A percentile compares a stretch with the other conserved stretches of the same genome.
phyloP scores from a whole-genome alignment of 352 stramenopile species.

The Globisporangium nodosum region DNA sequence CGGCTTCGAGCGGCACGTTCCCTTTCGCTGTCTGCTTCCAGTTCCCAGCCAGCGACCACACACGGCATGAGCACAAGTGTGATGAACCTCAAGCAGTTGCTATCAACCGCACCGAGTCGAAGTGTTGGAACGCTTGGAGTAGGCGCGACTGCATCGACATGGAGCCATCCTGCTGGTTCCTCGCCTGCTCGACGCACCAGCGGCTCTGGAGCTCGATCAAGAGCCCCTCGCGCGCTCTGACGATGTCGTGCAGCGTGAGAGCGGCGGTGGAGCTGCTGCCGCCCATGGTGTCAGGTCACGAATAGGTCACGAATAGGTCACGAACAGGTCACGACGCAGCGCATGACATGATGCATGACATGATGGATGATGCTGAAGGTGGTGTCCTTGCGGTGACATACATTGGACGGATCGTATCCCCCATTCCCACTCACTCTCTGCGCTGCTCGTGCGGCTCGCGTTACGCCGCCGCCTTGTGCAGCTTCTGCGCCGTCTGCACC shows the following conservation, averaged over 20 bases:
- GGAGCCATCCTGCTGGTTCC: background rate
- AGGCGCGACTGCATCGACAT: conserved; percentile 18
- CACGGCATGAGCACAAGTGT: no score
- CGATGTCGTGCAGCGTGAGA: conserved; percentile 22
- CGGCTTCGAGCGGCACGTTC: conserved; percentile 18
- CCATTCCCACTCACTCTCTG: no score
- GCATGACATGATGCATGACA: no score
- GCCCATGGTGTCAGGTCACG: conserved; percentile 15
- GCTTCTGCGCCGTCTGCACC: conserved; percentile 41
- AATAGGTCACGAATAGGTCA: no score
- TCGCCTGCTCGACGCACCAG: conserved; percentile 7
- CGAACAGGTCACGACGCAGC: no score
- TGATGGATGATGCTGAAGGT: no score
- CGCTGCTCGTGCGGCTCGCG: no score
- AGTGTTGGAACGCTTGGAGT: conserved; percentile 16
- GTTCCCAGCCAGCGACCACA: background rate
- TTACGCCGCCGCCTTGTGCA: conserved; percentile 23
- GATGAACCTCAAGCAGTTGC: no score
- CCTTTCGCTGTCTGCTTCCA: conserved; percentile 11
- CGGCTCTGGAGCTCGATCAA: conserved; percentile 22
- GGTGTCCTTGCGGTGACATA: no score
- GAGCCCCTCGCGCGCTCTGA: conserved; percentile 25
- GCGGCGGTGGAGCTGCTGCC: conserved; percentile 18
- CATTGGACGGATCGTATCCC: no score
- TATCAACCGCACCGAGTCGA: conserved; percentile 21